phyloP scores from a whole-genome alignment of 805 yeast species.

The Candida lessepsii region DNA sequence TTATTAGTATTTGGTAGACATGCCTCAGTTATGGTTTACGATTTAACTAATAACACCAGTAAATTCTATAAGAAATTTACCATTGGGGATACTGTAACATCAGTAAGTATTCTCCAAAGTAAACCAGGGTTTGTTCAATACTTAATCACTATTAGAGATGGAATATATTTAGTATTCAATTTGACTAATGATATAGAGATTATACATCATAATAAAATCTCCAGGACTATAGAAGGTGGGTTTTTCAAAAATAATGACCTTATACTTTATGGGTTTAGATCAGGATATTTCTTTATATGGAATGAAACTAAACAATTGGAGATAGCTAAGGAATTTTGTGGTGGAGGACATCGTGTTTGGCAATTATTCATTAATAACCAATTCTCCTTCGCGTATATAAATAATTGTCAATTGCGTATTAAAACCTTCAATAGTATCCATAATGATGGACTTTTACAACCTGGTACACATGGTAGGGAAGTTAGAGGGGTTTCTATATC shows the following conservation, averaged over 20 bases:
- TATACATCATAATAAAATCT: slow-evolving; percentile 58
- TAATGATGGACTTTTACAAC: slow-evolving; percentile 30
- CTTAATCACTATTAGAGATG: slow-evolving; percentile 63
- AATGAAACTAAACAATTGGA: slow-evolving; percentile 78
- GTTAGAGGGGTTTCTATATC: slow-evolving; percentile 71
- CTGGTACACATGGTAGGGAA: slow-evolving; percentile 91
- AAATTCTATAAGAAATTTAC: slow-evolving; percentile 47
- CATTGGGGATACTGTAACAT: slow-evolving; percentile 69
- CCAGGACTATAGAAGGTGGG: slow-evolving; percentile 82
- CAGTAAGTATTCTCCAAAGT: slow-evolving; percentile 40
- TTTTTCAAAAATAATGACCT: slow-evolving; percentile 40
- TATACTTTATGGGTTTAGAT: slow-evolving; percentile 77
- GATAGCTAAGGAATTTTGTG: slow-evolving; percentile 69
- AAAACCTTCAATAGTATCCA: slow-evolving; percentile 21
- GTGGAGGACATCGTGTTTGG: slow-evolving; percentile 93
- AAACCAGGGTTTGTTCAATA: slow-evolving; percentile 19
- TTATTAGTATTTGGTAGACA: slow-evolving; percentile 70
- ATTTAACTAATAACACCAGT: slow-evolving; percentile 28
- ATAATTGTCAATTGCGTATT: slow-evolving; percentile 46
- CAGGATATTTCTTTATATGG: slow-evolving; percentile 74
- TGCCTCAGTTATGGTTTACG: slow-evolving; percentile 61
- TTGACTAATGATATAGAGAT: slow-evolving; percentile 13
- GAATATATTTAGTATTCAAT: slow-evolving; percentile 50
- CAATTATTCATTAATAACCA: slow-evolving; percentile 33
- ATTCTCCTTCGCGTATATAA: slow-evolving; percentile 56